A percentile compares a stretch with the other conserved stretches of the same genome.
Conservation (phyloP, 2,329 filamentous ascomycete genomes). For the Dothistroma septosporum region DNA sequence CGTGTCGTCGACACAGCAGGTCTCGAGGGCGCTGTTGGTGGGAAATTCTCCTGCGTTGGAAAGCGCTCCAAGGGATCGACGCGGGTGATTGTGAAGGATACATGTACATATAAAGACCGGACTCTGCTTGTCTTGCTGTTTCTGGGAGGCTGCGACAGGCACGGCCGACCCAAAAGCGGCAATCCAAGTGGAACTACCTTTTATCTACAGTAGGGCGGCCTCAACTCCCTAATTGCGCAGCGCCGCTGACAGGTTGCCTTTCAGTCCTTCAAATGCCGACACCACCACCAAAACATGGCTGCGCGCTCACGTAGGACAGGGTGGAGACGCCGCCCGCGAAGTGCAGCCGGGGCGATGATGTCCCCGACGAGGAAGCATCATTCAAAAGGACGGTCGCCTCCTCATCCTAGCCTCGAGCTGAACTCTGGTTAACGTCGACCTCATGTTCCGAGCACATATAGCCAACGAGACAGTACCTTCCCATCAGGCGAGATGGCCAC, state of each 20-base stretch:
- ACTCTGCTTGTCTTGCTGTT: background rate
- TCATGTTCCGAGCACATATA: background rate
- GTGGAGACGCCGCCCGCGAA: background rate
- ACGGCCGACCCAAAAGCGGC: constrained; percentile 1
- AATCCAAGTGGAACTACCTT: too few relatives aligned
- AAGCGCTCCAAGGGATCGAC: too few relatives aligned
- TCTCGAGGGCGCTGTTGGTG: too few relatives aligned
- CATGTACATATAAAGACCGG: background rate
- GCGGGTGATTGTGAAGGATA: too few relatives aligned
- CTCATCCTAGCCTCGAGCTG: background rate
- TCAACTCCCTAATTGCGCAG: background rate
- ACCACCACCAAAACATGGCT: background rate
- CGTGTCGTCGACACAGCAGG: too few relatives aligned
- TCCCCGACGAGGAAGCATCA: background rate
- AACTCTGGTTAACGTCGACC: background rate
- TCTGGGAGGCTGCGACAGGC: too few relatives aligned
- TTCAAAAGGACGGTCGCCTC: background rate
- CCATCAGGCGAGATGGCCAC: constrained; percentile 10
- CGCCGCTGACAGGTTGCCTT: background rate
- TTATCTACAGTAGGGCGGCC: background rate
- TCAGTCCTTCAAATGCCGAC: constrained; percentile 3
- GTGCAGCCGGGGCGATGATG: background rate
- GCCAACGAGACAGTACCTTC: background rate
- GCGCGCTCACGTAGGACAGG: background rate
- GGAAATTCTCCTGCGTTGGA: too few relatives aligned